Conservation (phyloP, 1,284 basidiomycete species). For the Volvariella volvacea region DNA sequence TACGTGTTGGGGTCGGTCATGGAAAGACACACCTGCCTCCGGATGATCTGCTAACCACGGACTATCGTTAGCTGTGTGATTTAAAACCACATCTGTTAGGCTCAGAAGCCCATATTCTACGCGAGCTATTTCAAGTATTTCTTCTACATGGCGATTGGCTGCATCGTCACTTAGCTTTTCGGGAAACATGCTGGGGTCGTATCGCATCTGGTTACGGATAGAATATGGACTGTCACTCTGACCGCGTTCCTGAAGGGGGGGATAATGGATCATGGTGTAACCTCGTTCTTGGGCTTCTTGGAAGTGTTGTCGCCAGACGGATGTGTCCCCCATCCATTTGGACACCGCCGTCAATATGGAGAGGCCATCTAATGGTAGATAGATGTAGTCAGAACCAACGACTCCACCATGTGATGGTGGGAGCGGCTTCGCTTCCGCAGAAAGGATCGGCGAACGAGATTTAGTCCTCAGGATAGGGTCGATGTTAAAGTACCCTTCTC, state of each 20-base stretch:
- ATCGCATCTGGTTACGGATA: slow-evolving; percentile 78
- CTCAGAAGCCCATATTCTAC: slow-evolving; percentile 84
- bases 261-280: slow-evolving; percentile 96
- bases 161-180: slow-evolving; percentile 40
- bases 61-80: slow-evolving; percentile 92
- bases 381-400: slow-evolving; percentile 42
- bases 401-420: slow-evolving; percentile 40
- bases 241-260: slow-evolving; percentile 87
- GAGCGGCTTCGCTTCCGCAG: slow-evolving; percentile 44
- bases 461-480: slow-evolving; percentile 81
- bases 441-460: slow-evolving; percentile 67
- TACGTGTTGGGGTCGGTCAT: not conserved
- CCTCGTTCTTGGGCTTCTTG: slow-evolving; percentile 80
- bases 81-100: slow-evolving; percentile 90
- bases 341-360: slow-evolving; percentile 85
- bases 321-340: slow-evolving; percentile 91
- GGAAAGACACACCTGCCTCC: slow-evolving; percentile 67
- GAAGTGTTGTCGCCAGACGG: slow-evolving; percentile 74
- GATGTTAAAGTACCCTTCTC: slow-evolving; percentile 92
- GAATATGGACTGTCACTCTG: slow-evolving; percentile 88
- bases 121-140: slow-evolving; percentile 62
- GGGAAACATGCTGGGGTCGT: slow-evolving; percentile 71
- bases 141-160: slow-evolving; percentile 49
- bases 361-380: slow-evolving; percentile 80
- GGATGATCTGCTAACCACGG: slow-evolving; percentile 90